Conservation (phyloP, 805 yeast species). For the Zygotorulaspora chibaensis region DNA sequence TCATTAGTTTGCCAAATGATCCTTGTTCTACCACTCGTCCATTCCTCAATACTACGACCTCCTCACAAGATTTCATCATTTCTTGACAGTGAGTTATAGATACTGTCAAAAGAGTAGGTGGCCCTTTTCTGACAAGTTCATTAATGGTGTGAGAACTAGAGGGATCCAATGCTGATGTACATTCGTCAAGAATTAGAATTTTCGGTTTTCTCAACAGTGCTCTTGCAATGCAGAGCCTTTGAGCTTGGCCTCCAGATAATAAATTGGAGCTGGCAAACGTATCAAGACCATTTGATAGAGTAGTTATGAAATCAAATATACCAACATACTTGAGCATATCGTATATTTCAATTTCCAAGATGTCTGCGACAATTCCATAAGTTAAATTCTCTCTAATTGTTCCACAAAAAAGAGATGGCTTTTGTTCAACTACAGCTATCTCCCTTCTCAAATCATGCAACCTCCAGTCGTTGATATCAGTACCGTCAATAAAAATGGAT, state of each 20-base stretch:
- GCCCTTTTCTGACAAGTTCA: slow-evolving; percentile 40
- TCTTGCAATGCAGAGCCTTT: slow-evolving; percentile 78
- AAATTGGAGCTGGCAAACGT: slow-evolving; percentile 51
- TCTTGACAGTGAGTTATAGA: slow-evolving; percentile 72
- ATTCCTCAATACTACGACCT: slow-evolving; percentile 43
- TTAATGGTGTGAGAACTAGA: slow-evolving; percentile 51
- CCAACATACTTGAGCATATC: slow-evolving; percentile 44
- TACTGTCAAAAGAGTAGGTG: slow-evolving; percentile 46
- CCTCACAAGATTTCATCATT: slow-evolving; percentile 56
- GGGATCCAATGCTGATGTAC: slow-evolving; percentile 82
- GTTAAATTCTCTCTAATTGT: slow-evolving; percentile 64
- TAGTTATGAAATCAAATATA: slow-evolving; percentile 49
- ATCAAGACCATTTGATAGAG: slow-evolving; percentile 54
- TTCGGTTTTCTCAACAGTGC: slow-evolving; percentile 68
- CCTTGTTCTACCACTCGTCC: slow-evolving; percentile 52
- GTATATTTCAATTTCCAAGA: slow-evolving; percentile 37
- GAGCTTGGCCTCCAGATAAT: slow-evolving; percentile 89
- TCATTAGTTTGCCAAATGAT: slow-evolving; percentile 27
- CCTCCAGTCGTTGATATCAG: slow-evolving; percentile 45
- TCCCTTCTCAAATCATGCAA: slow-evolving; percentile 45
- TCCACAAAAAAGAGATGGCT: slow-evolving; percentile 67
- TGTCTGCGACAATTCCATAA: slow-evolving; percentile 46
- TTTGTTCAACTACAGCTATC: slow-evolving; percentile 73
- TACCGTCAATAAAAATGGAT: slow-evolving; percentile 42
- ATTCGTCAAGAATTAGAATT: slow-evolving; percentile 72